A percentile compares a stretch with the other conserved stretches of the same genome.
phyloP scores from a whole-genome alignment of 305 asterid species.

The Solanum chacoense region DNA sequence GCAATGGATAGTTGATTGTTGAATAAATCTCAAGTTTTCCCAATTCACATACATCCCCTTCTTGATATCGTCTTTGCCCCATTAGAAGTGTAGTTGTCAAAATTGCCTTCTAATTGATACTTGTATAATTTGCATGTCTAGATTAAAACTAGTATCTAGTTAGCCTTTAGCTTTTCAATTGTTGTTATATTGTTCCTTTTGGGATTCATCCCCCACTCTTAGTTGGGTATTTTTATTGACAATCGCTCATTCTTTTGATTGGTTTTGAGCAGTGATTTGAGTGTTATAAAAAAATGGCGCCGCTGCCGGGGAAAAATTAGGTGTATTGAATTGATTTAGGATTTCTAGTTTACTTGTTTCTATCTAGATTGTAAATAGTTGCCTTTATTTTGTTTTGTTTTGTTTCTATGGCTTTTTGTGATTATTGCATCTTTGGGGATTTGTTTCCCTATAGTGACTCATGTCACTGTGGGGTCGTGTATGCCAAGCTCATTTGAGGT shows the following conservation, averaged over 20 bases:
- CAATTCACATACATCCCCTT: background rate
- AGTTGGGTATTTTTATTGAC: background rate
- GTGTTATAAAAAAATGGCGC: background rate
- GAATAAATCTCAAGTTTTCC: background rate
- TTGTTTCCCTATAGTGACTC: too few relatives aligned
- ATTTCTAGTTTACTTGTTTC: background rate
- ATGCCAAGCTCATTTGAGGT: background rate
- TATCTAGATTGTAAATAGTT: too few relatives aligned
- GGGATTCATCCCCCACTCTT: background rate
- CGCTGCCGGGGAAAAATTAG: background rate
- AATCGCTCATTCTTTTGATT: background rate
- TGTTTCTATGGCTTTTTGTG: too few relatives aligned
- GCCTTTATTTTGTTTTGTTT: too few relatives aligned
- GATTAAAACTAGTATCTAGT: background rate
- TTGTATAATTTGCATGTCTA: background rate
- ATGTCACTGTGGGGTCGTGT: too few relatives aligned
- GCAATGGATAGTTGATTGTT: background rate
- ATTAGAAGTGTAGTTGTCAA: background rate
- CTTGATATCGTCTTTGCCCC: background rate
- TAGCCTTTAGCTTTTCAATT: background rate
- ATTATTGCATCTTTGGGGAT: too few relatives aligned
- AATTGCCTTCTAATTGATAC: background rate
- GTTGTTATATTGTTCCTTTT: background rate
- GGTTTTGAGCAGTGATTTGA: background rate
- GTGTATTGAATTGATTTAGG: background rate